Evolutionary conservation across 306 rosid genomes (phyloP).

Genomic region (Rosa lucieae): DNA sequence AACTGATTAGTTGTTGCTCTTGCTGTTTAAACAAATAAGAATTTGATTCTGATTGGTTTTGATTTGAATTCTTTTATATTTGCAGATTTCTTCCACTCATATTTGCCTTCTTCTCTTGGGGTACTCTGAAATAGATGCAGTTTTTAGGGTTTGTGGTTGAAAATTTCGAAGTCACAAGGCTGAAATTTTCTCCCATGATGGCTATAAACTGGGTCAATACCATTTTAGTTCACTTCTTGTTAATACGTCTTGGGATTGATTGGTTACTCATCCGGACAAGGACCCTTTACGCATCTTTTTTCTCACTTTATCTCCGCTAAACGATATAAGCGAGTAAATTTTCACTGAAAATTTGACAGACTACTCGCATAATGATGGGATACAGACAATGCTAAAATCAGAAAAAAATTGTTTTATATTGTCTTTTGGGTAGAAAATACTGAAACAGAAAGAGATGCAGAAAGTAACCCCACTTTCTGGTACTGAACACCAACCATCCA

Average conservation of each 20-base stretch:
- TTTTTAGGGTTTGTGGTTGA: neutral
- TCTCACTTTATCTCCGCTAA: neutral
- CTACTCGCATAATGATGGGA: neutral
- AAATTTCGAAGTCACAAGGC: neutral
- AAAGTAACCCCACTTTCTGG: neutral
- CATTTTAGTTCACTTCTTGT: neutral
- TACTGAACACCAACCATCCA: neutral
- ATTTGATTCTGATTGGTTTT: neutral
- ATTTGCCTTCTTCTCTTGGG: neutral
- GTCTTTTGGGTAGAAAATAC: neutral
- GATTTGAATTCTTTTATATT: neutral
- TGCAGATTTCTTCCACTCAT: neutral
- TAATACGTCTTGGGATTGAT: neutral
- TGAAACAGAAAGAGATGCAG: neutral
- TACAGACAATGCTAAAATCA: conserved; percentile 6
- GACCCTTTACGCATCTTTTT: neutral
- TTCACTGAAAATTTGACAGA: neutral
- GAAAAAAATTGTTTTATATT: neutral
- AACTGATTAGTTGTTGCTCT: neutral
- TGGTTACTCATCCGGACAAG: neutral
- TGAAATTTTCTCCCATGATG: neutral
- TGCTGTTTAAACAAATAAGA: neutral
- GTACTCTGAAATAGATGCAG: neutral
- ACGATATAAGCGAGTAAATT: neutral
- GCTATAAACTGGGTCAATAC: neutral